These are phyloP conservation scores for Candida chauliodis DNA, from an alignment of 805 yeast species.

Conservation along the genomic window DNA sequence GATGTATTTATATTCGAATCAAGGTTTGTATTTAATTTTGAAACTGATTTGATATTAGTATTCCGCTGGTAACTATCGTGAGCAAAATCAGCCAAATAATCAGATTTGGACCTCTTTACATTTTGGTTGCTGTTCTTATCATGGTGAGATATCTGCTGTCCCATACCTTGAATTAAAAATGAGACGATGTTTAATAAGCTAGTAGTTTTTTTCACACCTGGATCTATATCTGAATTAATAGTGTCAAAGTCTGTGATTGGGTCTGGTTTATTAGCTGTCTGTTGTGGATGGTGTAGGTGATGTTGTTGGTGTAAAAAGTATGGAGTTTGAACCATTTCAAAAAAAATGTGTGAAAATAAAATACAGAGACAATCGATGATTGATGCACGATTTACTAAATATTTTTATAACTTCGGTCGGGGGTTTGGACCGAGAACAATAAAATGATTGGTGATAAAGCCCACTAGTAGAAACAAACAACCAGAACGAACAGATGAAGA, in stretches of 20 bases:
- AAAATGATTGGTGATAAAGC: neutral
- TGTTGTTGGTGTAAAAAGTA: neutral
- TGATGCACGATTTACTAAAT: neutral
- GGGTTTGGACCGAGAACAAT: neutral
- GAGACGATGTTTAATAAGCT: neutral
- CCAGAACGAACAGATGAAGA: too few species aligned
- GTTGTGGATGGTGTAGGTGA: neutral
- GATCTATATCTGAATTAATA: neutral
- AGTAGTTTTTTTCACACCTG: neutral
- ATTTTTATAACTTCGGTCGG: neutral
- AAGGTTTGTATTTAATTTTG: neutral
- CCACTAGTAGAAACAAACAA: too few species aligned
- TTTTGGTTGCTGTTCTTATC: neutral
- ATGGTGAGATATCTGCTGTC: conserved; percentile 4
- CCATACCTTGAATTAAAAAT: neutral
- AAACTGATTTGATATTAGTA: neutral
- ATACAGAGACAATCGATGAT: neutral
- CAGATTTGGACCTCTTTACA: neutral
- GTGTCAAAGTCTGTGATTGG: neutral
- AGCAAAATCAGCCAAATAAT: neutral
- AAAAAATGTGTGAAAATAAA: neutral
- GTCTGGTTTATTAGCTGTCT: neutral
- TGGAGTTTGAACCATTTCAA: neutral
- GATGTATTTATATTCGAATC: too few species aligned
- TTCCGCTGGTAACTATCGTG: neutral